A percentile compares a stretch with the other conserved stretches of the same genome.
phyloP scores from a whole-genome alignment of 345 rosid species.

The Erodium maritimum region DNA sequence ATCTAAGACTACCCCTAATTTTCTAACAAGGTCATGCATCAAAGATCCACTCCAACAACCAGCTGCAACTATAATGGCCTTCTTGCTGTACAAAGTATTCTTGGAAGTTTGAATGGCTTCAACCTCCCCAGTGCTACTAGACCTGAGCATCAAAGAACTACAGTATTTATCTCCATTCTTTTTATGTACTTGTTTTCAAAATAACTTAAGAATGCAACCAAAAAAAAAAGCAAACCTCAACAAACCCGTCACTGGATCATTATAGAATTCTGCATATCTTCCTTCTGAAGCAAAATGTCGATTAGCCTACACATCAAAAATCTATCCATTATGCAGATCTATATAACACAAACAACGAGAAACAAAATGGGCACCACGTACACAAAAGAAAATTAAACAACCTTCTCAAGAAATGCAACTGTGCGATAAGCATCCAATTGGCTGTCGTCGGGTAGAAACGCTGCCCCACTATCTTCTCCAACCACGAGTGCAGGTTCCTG shows the following conservation, averaged over 20 bases:
- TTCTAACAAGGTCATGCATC: conserved; percentile 42
- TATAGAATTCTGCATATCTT: conserved; percentile 73
- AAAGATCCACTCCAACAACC: conserved; percentile 88
- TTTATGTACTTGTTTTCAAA: conserved; percentile 1
- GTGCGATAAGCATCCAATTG: conserved; percentile 74
- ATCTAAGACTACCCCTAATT: conserved; percentile 26
- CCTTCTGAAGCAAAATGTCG: conserved; percentile 44
- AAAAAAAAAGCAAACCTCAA: conserved; percentile 32
- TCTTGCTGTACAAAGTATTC: conserved; percentile 44
- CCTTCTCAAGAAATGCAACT: conserved; percentile 65
- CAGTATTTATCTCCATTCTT: conserved; percentile 1
- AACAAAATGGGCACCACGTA: neutral
- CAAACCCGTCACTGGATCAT: conserved; percentile 58
- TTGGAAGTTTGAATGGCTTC: conserved; percentile 56
- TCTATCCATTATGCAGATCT: neutral
- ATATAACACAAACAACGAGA: neutral
- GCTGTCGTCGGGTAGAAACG: conserved; percentile 62
- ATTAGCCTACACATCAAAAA: conserved; percentile 38
- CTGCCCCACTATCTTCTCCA: conserved; percentile 55
- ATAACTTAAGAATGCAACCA: neutral
- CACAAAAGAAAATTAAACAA: conserved; percentile 13
- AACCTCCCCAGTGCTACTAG: conserved; percentile 34
- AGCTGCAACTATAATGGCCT: conserved; percentile 66
- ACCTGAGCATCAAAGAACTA: conserved; percentile 22
- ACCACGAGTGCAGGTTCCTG: conserved; percentile 53